These are phyloP conservation scores for Lolium multiflorum DNA, from an alignment of 176 grass and related monocot genomes.

Conservation along the genomic window DNA sequence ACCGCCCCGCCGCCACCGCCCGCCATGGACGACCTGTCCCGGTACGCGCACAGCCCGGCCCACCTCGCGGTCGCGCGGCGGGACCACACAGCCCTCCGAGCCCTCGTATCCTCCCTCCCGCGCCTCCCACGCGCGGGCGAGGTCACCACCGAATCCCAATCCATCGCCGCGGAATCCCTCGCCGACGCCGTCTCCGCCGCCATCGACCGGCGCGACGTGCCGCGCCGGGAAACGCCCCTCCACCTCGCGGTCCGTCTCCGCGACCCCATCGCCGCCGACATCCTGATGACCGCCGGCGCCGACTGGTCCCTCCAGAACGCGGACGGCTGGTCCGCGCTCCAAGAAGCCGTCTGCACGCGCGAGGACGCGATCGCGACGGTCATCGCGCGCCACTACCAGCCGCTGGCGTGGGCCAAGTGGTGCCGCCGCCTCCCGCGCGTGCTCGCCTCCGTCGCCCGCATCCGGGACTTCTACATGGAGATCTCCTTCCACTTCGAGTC, in stretches of 20 bases:
- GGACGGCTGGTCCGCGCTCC: constrained; percentile 88
- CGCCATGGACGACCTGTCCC: constrained; percentile 77
- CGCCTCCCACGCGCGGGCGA: constrained; percentile 77
- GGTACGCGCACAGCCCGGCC: constrained; percentile 78
- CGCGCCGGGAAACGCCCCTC: constrained; percentile 83
- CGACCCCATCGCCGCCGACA: constrained; percentile 73
- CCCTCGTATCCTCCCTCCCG: constrained; percentile 54
- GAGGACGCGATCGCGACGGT: constrained; percentile 85
- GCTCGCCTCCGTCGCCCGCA: constrained; percentile 72
- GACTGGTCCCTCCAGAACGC: constrained; percentile 99
- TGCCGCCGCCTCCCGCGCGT: constrained; percentile 86
- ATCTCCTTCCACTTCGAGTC: constrained; percentile 99
- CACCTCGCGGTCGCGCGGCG: constrained; percentile 77
- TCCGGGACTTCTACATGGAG: constrained; percentile 98
- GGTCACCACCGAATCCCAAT: constrained; percentile 69
- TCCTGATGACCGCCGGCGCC: constrained; percentile 85
- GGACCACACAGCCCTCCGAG: constrained; percentile 66
- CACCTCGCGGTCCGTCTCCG: constrained; percentile 89
- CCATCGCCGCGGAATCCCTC: constrained; percentile 61
- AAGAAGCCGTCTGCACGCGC: constrained; percentile 89
- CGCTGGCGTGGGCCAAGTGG: constrained; percentile 98
- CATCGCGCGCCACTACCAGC: constrained; percentile 97
- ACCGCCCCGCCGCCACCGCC: neutral
- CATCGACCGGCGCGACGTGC: constrained; percentile 93
- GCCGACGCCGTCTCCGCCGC: constrained; percentile 74